Base-by-base conservation (phyloP, 177 flowering plant species). In the Tripterygium wilfordii region DNA sequence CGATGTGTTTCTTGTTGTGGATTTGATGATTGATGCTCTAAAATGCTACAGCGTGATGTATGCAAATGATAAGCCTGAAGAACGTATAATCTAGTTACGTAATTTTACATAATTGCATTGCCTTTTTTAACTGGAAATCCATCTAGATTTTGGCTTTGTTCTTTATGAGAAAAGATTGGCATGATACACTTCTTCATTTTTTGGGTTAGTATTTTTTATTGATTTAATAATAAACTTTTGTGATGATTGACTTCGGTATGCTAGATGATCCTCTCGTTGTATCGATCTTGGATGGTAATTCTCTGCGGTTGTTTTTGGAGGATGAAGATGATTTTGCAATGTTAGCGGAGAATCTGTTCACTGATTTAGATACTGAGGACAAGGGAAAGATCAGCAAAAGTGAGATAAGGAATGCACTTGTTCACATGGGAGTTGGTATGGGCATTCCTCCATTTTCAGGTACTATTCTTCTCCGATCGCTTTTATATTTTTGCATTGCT, bases 281-380 rank as follows among this genome's bases (percentile, higher is more conserved):
- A 10, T 65, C 80, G 19, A 44, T 77, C 25, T 58, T 82, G 79
- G 79, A 85, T 55, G 95, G 95, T 45, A 66, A 27, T 13, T 51
- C 69, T 13, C 49, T 82, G 48, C 48, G 54, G 24, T 15, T 73
- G 42, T 71, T 65, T 60, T 53, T 85, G 54, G 95, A 82, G 53
- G 90, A 85, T 38, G 95, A 85, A 58, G 95, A 85, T 63, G 95
- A 85, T 70, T 85, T 80, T 51, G 89, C 95, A 4, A 80, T 82
- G 87, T 54, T 82, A 52, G 88, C 88, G 0, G 95, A 85, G 76
- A 77, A 73, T 68, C 61, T 85, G 8, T 85, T 85, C 67, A 80
- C 89, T 1, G 85, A 80, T 46, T 62, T 85, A 45, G 95, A 85
- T 63, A 35, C 46, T 28, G 75, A 78, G 56, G 95, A 85, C 60